Evolutionary conservation across 2,329 filamentous ascomycete genomes (phyloP), one percentile per base, ranked within the genome.

Genomic region (Tolypocladium ophioglossoides): DNA sequence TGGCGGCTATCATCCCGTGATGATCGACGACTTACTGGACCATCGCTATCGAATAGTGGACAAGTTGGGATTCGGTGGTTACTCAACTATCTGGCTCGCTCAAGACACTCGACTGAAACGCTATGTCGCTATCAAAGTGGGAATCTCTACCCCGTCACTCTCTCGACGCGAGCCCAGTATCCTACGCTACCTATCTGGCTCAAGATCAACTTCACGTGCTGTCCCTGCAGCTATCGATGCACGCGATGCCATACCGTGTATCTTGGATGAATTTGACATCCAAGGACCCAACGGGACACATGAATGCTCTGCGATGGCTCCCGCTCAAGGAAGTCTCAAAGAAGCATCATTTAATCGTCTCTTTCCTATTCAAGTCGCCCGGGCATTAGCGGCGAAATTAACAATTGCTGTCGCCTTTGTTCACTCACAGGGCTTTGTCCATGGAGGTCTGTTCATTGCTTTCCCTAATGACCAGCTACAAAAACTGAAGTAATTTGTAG

Each of bases 41-140:
- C 59, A 61, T 12, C 65, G 67, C 14, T 74, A 74, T 56, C 61
- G 63, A 38, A 56, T 73, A 22, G 56, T 69, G 37, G 65, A 69
- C 34, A 74, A 74, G 57, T 56, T 74, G 51, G 70, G 70, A 46
- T 70, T 62, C 57, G 70, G 72, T 24, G 64, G 65, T 1, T 70
- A 63, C 58, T 70, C 68, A 3, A 74, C 71, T 1, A 66, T 73
- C 50, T 74, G 70, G 72, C 67, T 75, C 27, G 71, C 67, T 20
- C 61, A 61, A 39, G 70, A 74, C 58, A 30, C n/a, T 27, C 50
- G 53, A 47, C 50, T 51, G 7, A 46, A 54, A 30, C 35, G 40
- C 20, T 57, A 55, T 27, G 54, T 59, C 40, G 58, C 55, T 20
- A 27, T 54, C 52, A 58, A 57, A 51, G 51, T 56, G 11, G 52